A percentile compares a stretch with the other conserved stretches of the same genome.
These are phyloP conservation scores for Sequoia sempervirens DNA, from an alignment of 75 land plant genomes.

Conservation along the genomic window DNA sequence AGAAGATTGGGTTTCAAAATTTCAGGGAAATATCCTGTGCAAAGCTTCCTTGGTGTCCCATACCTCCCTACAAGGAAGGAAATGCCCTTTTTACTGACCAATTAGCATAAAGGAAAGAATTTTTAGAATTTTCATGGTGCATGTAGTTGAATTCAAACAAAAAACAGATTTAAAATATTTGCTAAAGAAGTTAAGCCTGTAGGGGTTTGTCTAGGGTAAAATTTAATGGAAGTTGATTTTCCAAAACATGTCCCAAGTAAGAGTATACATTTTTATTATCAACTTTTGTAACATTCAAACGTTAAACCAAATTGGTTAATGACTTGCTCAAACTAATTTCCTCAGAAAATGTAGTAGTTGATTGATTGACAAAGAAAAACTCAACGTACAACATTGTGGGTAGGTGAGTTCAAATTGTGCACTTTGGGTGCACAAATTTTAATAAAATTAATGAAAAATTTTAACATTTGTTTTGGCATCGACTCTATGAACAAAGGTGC, in stretches of 20 bases:
- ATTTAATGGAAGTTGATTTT: neutral
- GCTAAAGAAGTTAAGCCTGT: neutral
- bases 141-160: neutral
- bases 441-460: no score
- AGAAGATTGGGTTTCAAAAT: neutral
- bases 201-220: neutral
- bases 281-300: no score
- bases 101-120: neutral
- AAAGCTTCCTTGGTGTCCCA: neutral
- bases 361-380: no score
- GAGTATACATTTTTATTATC: neutral
- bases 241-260: neutral
- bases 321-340: no score
- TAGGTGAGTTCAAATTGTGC: no score
- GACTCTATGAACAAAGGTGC: no score
- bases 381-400: no score
- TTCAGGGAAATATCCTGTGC: neutral
- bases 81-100: neutral
- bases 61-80: neutral
- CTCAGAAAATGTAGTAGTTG: no score
- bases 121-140: neutral
- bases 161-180: neutral
- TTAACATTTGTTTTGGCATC: no score
- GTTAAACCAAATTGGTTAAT: no score
- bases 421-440: no score